These are phyloP conservation scores for Bipolaris gigantea DNA, from an alignment of 2,329 filamentous ascomycete genomes.

Conservation along the genomic window DNA sequence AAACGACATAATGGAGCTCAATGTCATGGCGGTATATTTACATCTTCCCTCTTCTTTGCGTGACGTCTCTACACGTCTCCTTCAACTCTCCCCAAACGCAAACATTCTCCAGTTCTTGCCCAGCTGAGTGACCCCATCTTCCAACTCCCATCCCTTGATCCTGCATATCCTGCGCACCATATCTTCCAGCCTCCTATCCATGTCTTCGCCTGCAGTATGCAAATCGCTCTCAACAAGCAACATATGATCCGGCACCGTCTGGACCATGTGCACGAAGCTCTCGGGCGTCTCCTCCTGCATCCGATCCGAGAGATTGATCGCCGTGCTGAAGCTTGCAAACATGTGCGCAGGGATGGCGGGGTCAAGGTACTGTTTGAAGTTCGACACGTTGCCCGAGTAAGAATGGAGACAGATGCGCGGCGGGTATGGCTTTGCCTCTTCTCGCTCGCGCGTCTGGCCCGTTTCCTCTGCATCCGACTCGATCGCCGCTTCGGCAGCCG, in stretches of 20 bases:
- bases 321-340: slow-evolving; percentile 85
- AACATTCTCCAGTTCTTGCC: slow-evolving; percentile 78
- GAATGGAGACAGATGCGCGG: slow-evolving; percentile 92
- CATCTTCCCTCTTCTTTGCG: too few relatives aligned
- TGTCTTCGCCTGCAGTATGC: slow-evolving; percentile 75
- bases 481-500: slow-evolving; percentile 12
- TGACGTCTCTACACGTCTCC: too few relatives aligned
- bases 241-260: slow-evolving; percentile 72
- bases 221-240: slow-evolving; percentile 90
- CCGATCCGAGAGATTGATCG: slow-evolving; percentile 70
- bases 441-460: background rate
- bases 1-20: too few relatives aligned
- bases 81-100: slow-evolving; percentile 59
- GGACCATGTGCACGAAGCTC: slow-evolving; percentile 68
- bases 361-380: slow-evolving; percentile 76
- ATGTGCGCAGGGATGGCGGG: slow-evolving; percentile 72
- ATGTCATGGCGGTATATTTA: too few relatives aligned
- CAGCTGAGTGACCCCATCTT: slow-evolving; percentile 69
- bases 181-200: slow-evolving; percentile 77
- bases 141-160: slow-evolving; percentile 75
- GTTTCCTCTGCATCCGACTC: slow-evolving; percentile 1
- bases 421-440: slow-evolving; percentile 63
- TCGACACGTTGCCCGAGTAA: slow-evolving; percentile 77
- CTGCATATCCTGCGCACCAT: slow-evolving; percentile 75
- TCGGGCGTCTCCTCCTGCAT: slow-evolving; percentile 51